Evolutionary conservation across 225 moss, liverwort and hornwort genomes (phyloP).

Genomic region (Bryoerythrophyllum caledonicum): DNA sequence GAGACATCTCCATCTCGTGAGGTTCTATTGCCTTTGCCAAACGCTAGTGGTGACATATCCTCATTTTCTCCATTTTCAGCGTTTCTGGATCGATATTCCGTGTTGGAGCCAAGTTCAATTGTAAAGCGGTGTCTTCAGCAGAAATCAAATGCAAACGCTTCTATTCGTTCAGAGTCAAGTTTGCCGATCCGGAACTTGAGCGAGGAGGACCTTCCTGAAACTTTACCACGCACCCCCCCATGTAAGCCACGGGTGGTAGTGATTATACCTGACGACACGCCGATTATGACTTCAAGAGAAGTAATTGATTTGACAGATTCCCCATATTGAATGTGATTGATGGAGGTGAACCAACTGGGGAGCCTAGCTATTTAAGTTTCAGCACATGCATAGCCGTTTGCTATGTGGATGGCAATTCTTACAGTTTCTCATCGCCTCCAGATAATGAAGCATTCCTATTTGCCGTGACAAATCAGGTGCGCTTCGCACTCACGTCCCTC

Average conservation of each 20-base stretch:
- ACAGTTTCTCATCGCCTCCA: constrained; percentile 20
- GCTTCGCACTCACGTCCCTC: constrained; percentile 7
- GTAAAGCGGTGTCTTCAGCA: constrained; percentile 56
- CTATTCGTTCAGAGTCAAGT: constrained; percentile 23
- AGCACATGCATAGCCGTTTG: background rate
- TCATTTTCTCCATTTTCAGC: constrained; percentile 53
- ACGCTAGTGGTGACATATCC: constrained; percentile 20
- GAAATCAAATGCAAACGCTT: constrained; percentile 15
- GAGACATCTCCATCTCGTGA: constrained; percentile 17
- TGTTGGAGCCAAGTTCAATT: constrained; percentile 53
- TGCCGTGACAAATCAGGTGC: constrained; percentile 30
- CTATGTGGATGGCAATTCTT: constrained; percentile 11
- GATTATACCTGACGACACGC: constrained; percentile 60
- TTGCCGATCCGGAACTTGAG: constrained; percentile 27
- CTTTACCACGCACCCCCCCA: constrained; percentile 37
- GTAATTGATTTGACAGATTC: constrained; percentile 66
- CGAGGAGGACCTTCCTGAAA: constrained; percentile 19
- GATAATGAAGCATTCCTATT: constrained; percentile 5
- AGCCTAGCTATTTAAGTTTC: constrained; percentile 5
- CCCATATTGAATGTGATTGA: constrained; percentile 36
- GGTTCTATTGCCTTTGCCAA: constrained; percentile 25
- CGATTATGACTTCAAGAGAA: constrained; percentile 48
- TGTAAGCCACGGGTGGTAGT: constrained; percentile 43
- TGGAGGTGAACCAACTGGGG: background rate
- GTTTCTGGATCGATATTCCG: constrained; percentile 45